Evolutionary conservation across 345 rosid species (phyloP), one percentile per base, ranked within the genome.

Genomic region (Corymbia maculata): DNA sequence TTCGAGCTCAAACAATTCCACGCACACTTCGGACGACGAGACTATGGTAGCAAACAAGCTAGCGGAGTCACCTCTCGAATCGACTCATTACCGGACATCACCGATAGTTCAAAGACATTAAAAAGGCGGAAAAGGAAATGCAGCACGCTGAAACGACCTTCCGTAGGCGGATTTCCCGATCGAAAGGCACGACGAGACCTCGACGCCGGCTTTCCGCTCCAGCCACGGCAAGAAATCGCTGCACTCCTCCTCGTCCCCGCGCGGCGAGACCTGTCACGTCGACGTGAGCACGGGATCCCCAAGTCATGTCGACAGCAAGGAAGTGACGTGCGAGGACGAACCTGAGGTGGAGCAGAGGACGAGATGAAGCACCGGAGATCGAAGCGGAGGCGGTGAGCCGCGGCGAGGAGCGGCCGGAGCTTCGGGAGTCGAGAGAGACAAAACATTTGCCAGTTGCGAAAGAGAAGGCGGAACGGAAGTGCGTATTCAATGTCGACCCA

Each of bases 201-300:
- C 90, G n/a, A 79, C 91, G 86, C 96, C 96, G 85, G 98, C 93
- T 89, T 92, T 93, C 42, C 64, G 87, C 91, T 95, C 97, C 91
- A 97, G 88, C 98, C 99, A 97, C 11, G 97, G 96, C 92, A 97
- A 92, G 91, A 97, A 97, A 55, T 91, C 95, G 66, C 85, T 89
- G 88, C 92, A 92, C 5, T 88, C 96, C 6, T 89, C 95, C 86
- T 90, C 91, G 26, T 94, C 94, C 86, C 88, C 79, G 88, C 70
- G 82, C 86, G 85, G 89, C 86, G 86, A 91, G 13, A 87, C 86
- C 95, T 94, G 86, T 82, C 75, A 51, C 21, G 30, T n/a, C 28
- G 84, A 64, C 51, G 45, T 24, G 6, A 68, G 88, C 51, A 22
- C 24, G 44, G 82, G 3, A 79, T 51, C 1, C 57, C 57, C 30